phyloP scores from a whole-genome alignment of 106 monocot species.

The Dendrobium huoshanense region DNA sequence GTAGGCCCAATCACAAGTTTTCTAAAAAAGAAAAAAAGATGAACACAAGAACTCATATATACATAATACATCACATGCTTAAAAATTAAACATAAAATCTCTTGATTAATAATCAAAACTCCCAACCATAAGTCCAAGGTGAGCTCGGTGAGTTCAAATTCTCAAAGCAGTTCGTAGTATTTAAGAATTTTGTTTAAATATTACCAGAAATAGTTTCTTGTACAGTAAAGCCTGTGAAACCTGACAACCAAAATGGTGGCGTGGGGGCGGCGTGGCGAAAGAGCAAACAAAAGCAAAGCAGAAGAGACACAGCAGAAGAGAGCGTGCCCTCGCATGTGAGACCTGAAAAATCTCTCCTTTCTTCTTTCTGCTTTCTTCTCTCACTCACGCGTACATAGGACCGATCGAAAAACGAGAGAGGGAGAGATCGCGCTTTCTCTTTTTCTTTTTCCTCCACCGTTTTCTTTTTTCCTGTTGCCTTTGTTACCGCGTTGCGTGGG shows the following conservation, averaged over 20 bases:
- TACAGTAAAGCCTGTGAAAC: not conserved
- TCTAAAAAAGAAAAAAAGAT: no score
- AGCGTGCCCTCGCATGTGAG: slow-evolving; percentile 4
- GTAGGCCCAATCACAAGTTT: no score
- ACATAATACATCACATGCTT: no score
- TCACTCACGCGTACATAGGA: not conserved
- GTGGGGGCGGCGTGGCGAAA: not conserved
- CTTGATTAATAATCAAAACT: no score
- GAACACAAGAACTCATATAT: no score
- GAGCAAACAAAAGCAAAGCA: not conserved
- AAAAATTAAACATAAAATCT: no score
- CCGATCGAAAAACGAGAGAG: not conserved
- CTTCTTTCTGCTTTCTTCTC: slow-evolving; percentile 3
- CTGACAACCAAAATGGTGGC: not conserved
- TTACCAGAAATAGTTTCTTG: no score
- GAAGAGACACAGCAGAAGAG: not conserved
- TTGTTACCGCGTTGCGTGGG: not conserved
- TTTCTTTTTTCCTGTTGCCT: not conserved
- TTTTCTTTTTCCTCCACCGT: not conserved
- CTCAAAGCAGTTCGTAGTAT: no score
- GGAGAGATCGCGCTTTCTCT: not conserved
- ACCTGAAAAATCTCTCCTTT: not conserved
- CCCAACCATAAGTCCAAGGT: no score
- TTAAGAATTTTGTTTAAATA: no score
- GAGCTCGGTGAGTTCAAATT: no score